phyloP scores from a whole-genome alignment of 192 early-diverging fungal species.

The Rhizoclosmatium sp. region DNA sequence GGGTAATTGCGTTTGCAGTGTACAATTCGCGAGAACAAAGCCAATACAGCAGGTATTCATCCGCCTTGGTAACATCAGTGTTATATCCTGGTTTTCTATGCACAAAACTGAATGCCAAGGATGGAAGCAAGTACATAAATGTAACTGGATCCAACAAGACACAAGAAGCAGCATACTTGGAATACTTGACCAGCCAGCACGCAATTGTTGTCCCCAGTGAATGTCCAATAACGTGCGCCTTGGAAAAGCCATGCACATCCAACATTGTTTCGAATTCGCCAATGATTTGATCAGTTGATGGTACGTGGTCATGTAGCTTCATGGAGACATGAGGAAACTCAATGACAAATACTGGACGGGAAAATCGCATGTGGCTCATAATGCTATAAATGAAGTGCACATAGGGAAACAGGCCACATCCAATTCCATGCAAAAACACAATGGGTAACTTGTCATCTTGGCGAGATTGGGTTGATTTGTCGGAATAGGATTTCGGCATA shows the following conservation, averaged over 20 bases:
- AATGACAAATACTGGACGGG: constrained; percentile 35
- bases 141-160: constrained; percentile 71
- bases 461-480: background rate
- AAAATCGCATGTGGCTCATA: background rate
- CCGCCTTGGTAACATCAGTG: constrained; percentile 28
- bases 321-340: constrained; percentile 50
- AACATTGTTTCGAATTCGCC: constrained; percentile 65
- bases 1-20: constrained; percentile 64
- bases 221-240: constrained; percentile 73
- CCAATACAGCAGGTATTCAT: constrained; percentile 61
- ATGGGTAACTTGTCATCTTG: constrained; percentile 29
- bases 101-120: constrained; percentile 66
- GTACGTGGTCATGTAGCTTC: constrained; percentile 63
- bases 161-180: constrained; percentile 55
- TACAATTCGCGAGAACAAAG: constrained; percentile 66
- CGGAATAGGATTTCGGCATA: background rate
- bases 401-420: constrained; percentile 33
- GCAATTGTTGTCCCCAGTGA: constrained; percentile 70
- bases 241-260: constrained; percentile 50
- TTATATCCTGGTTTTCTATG: constrained; percentile 39
- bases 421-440: constrained; percentile 44
- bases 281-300: constrained; percentile 62
- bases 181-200: constrained; percentile 63
- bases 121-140: constrained; percentile 66
- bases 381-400: constrained; percentile 29